Conservation (phyloP, 202 grass and related monocot species). For the Cymbopogon flexuosus region DNA sequence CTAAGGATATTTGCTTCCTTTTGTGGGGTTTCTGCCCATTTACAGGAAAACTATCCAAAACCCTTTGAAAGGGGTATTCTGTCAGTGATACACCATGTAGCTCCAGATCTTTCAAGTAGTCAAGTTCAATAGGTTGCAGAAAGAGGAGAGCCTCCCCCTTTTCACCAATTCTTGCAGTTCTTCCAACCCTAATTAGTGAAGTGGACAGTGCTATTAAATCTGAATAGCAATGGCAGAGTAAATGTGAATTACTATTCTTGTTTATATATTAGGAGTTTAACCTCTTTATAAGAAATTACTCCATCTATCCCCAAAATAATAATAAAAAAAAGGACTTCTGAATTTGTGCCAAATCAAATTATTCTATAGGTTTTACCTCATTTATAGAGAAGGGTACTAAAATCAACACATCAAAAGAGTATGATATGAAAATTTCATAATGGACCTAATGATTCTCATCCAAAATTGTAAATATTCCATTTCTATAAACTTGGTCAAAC, state of each 20-base stretch:
- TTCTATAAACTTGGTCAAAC: neutral
- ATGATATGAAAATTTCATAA: neutral
- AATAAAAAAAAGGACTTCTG: neutral
- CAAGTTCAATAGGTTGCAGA: constrained; percentile 86
- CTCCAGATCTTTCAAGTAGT: constrained; percentile 83
- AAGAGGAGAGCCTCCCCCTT: constrained; percentile 88
- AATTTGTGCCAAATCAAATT: neutral
- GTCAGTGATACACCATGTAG: constrained; percentile 61
- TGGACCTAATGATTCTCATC: neutral
- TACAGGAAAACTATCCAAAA: constrained; percentile 66
- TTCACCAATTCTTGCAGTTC: constrained; percentile 87
- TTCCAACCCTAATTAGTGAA: constrained; percentile 69
- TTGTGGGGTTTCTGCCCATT: constrained; percentile 48
- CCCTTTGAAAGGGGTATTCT: constrained; percentile 79
- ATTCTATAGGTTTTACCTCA: neutral
- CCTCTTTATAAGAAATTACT: neutral
- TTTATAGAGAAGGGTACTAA: neutral
- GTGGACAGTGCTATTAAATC: neutral
- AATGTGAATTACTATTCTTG: neutral
- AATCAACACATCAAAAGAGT: neutral
- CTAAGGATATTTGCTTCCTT: constrained; percentile 64
- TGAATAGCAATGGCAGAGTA: neutral
- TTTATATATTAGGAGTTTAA: neutral
- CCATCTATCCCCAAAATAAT: neutral
- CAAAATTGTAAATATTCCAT: neutral